A percentile compares a stretch with the other conserved stretches of the same genome.
Evolutionary conservation across 495 filamentous ascomycete genomes (phyloP).

Genomic region (Penicillium arizonense): DNA sequence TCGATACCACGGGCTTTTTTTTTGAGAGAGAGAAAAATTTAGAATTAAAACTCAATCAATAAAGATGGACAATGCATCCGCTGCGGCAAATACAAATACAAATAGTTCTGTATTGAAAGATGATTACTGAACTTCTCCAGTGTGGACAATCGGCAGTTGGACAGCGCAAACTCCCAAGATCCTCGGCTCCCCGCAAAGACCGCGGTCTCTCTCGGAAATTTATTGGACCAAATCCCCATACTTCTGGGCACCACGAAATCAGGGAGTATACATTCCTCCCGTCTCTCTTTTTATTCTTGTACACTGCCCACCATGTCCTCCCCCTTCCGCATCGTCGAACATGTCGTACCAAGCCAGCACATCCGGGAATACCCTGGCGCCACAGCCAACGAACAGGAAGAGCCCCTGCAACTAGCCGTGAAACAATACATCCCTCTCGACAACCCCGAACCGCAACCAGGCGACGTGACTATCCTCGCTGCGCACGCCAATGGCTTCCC

Average conservation of each 20-base stretch:
- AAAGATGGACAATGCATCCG: too few species aligned
- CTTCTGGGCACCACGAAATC: too few species aligned
- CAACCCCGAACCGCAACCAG: conserved; percentile 60
- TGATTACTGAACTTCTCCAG: background rate
- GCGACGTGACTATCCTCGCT: conserved; percentile 80
- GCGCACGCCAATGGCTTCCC: conserved; percentile 87
- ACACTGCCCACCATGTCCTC: conserved; percentile 17
- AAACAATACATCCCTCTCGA: conserved; percentile 81
- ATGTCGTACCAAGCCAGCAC: conserved; percentile 64
- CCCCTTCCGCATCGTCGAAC: conserved; percentile 57
- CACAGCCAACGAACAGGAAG: conserved; percentile 60
- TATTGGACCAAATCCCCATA: background rate
- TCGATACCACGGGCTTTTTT: too few species aligned
- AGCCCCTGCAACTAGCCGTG: conserved; percentile 62
- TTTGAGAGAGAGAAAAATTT: too few species aligned
- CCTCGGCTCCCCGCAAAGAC: conserved; percentile 8
- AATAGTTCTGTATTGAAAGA: too few species aligned
- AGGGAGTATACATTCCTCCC: too few species aligned
- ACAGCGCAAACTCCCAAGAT: background rate
- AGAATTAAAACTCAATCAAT: background rate
- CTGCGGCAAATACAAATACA: too few species aligned
- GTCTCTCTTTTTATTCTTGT: background rate
- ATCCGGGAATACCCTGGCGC: conserved; percentile 69
- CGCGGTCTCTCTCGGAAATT: conserved; percentile 6
- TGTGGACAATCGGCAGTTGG: conserved; percentile 6